phyloP scores from a whole-genome alignment of 2,329 filamentous ascomycete genomes.

The Pezizomycotina sp. region DNA sequence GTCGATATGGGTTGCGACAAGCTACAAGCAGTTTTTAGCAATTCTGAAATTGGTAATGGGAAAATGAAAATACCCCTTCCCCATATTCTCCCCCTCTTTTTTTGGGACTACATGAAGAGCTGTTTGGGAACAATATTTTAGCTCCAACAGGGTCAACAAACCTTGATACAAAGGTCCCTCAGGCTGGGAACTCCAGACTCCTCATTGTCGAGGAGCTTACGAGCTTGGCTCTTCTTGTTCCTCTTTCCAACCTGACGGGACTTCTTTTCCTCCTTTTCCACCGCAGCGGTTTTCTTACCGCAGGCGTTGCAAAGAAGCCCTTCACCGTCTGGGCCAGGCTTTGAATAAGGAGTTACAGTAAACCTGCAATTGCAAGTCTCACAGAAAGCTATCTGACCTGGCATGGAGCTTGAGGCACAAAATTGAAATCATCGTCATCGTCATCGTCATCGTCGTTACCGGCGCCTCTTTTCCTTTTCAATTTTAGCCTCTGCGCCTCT shows the following conservation, averaged over 20 bases:
- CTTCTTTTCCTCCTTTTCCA: conserved; percentile 19
- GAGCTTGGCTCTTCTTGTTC: conserved; percentile 19
- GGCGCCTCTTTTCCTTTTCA: conserved; percentile 8
- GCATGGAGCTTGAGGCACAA: conserved; percentile 10
- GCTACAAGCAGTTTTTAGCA: conserved; percentile 9
- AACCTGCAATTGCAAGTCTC: conserved; percentile 23
- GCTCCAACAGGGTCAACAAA: conserved; percentile 6
- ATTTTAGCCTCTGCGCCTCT: conserved; percentile 1
- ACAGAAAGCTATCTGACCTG: conserved; percentile 25
- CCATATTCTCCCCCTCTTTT: too few relatives aligned
- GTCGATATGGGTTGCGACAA: conserved; percentile 24
- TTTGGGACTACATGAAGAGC: too few relatives aligned
- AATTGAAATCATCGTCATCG: conserved; percentile 9
- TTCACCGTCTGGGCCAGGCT: conserved; percentile 16
- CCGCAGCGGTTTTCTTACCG: conserved; percentile 20
- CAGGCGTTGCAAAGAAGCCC: conserved; percentile 23
- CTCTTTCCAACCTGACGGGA: conserved; percentile 18
- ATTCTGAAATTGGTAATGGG: not conserved
- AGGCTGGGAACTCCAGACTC: conserved; percentile 19
- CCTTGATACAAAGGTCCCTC: conserved; percentile 23
- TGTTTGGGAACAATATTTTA: too few relatives aligned
- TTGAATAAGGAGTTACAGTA: conserved; percentile 24
- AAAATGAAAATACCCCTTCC: not conserved
- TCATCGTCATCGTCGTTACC: conserved; percentile 11
- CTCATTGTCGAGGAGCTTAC: conserved; percentile 21